Evolutionary conservation across 768 basidiomycete genomes (phyloP).

Genomic region (Boletus barrowsii): DNA sequence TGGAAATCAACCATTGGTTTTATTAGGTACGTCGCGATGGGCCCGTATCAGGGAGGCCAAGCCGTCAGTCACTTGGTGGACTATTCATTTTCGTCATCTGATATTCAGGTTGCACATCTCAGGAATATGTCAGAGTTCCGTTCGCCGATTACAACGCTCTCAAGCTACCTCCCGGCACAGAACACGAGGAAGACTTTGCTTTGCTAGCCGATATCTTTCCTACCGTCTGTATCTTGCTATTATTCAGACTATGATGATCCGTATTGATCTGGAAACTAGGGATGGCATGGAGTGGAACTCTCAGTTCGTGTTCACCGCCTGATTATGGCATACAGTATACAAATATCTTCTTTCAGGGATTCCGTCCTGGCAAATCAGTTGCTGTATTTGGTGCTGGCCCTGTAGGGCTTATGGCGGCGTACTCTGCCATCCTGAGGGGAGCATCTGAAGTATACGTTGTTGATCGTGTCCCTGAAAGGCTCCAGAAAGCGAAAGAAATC

Average conservation of each 20-base stretch:
- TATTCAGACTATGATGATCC: not conserved
- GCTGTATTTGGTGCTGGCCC: not conserved
- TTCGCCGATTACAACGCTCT: no score
- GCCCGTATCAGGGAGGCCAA: no score
- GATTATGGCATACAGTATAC: not conserved
- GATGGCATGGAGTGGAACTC: not conserved
- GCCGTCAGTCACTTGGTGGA: no score
- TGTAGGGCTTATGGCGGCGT: conserved; percentile 46
- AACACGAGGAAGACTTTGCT: no score
- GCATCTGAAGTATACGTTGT: conserved; percentile 54
- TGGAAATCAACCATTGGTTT: no score
- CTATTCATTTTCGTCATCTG: no score
- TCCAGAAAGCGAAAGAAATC: conserved; percentile 41
- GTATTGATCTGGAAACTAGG: not conserved
- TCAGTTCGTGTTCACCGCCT: not conserved
- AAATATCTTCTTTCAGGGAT: not conserved
- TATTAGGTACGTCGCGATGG: no score
- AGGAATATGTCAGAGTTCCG: no score
- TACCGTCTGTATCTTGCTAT: not conserved
- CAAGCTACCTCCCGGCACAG: no score
- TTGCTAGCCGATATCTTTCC: no score
- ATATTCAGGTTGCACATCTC: no score
- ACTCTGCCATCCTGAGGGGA: conserved; percentile 50
- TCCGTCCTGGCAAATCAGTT: not conserved
- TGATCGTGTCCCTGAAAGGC: conserved; percentile 50